phyloP scores from a whole-genome alignment of 495 filamentous ascomycete genomes.

The Penicillium robsamsonii region DNA sequence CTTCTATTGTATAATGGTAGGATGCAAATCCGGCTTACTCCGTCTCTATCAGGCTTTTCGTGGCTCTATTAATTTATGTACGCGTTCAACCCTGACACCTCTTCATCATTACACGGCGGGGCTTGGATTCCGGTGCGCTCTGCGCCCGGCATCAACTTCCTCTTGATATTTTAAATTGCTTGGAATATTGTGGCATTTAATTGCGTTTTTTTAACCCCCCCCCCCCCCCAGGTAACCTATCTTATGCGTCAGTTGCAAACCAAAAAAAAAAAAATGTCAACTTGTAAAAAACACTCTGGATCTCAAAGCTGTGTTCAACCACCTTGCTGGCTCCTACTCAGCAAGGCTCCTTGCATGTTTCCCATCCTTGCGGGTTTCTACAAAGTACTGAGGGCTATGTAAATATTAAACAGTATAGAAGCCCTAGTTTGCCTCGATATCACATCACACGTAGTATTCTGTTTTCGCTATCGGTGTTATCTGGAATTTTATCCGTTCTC shows the following conservation, averaged over 20 bases:
- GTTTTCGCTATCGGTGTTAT: neutral
- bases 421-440: neutral
- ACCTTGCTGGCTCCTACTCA: slow-evolving; percentile 14
- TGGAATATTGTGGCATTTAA: neutral
- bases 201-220: neutral
- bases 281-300: slow-evolving; percentile 5
- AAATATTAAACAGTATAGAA: neutral
- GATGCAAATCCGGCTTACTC: neutral
- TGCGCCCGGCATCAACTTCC: slow-evolving; percentile 18
- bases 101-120: slow-evolving; percentile 26
- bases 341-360: slow-evolving; percentile 28
- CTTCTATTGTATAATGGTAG: neutral
- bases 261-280: neutral
- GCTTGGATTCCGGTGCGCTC: slow-evolving; percentile 14
- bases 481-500: neutral
- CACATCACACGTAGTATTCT: neutral
- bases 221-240: slow-evolving; percentile 15
- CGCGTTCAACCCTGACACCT: slow-evolving; percentile 5
- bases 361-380: slow-evolving; percentile 21
- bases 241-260: slow-evolving; percentile 18
- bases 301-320: slow-evolving; percentile 11
- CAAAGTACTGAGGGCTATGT: neutral
- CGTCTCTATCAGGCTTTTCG: slow-evolving; percentile 7
- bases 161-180: neutral
- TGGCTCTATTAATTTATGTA: slow-evolving; percentile 9